Evolutionary conservation across 2,329 filamentous ascomycete species (phyloP).

Genomic region (Pseudogymnoascus sp.): DNA sequence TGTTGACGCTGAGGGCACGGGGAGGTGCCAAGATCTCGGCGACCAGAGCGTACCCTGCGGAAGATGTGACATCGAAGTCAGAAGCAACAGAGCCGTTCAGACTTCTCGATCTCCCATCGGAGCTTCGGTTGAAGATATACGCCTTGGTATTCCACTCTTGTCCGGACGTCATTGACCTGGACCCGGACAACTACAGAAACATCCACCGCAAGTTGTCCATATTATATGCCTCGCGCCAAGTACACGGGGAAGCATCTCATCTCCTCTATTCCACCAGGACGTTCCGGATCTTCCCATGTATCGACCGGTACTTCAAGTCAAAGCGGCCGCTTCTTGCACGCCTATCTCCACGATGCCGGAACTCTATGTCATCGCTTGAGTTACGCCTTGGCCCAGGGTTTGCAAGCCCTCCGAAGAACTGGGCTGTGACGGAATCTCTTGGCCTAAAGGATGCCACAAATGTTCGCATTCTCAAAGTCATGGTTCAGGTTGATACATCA

Average conservation of each 20-base stretch:
- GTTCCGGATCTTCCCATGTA: slow-evolving; percentile 59
- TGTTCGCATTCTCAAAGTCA: slow-evolving; percentile 54
- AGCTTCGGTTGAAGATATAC: slow-evolving; percentile 64
- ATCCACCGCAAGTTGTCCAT: slow-evolving; percentile 53
- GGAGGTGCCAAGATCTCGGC: background rate
- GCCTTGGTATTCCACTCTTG: slow-evolving; percentile 49
- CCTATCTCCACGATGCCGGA: slow-evolving; percentile 52
- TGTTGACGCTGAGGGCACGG: background rate
- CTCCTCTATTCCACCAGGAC: slow-evolving; percentile 56
- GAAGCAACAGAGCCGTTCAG: slow-evolving; percentile 40
- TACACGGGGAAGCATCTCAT: slow-evolving; percentile 56
- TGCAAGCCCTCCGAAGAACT: slow-evolving; percentile 60
- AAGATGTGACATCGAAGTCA: background rate
- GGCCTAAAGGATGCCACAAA: slow-evolving; percentile 55
- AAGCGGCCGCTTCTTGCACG: slow-evolving; percentile 64
- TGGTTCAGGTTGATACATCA: slow-evolving; percentile 66
- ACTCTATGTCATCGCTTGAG: slow-evolving; percentile 55
- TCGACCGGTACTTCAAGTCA: slow-evolving; percentile 61
- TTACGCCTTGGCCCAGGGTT: slow-evolving; percentile 67
- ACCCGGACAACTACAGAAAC: slow-evolving; percentile 55
- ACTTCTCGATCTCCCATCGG: slow-evolving; percentile 60
- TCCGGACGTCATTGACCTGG: slow-evolving; percentile 55
- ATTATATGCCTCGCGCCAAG: slow-evolving; percentile 50
- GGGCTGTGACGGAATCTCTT: slow-evolving; percentile 58
- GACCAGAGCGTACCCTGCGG: background rate